Evolutionary conservation across 495 filamentous ascomycete species (phyloP), one percentile per base, ranked within the genome.

Genomic region (Lasiosphaeris hirsuta): DNA sequence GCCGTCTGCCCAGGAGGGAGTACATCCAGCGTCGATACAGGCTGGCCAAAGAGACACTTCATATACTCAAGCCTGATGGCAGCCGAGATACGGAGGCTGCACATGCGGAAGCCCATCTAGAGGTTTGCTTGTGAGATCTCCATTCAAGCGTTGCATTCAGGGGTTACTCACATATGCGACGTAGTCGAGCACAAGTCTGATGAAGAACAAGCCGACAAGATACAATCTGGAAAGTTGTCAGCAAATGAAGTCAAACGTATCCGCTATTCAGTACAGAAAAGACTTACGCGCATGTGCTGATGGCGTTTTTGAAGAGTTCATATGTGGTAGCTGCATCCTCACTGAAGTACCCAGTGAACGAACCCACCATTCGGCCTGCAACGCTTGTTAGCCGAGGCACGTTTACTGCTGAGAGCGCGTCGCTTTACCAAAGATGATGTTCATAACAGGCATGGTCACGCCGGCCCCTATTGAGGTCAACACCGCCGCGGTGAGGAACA

Each of bases 151-250:
- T 36, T 30, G 23, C 23, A 5, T 30, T 30, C 34, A 17, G 34
- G 15, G 19, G 51, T 4, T 14, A 56, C 78, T 75, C 61, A 81
- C 80, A 71, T 84, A 76, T 10, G 75, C 73, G 35, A 85, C 67
- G 62, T 86, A 86, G 45, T 77, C 77, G 3, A 85, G 61, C 7
- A 77, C 60, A 53, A 84, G 81, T 60, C 84, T 82, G 8, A 72
- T 85, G 49, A 85, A 75, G 58, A 88, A 87, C 7, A 88, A 68
- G 53, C 84, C 86, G 23, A 86, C 73, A 47, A 88, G 75, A 48
- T 78, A 86, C 1, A 86, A 69, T 2, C 78, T 80, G 33, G 3
- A 38, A 46, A 11, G 1, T 39, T 0, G 35, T 53, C 10, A 49
- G 34, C 41, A 7, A 38, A 30, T 18, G 11, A 60, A 17, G 61